Conservation (phyloP, 75 land plant genomes). For the Isoetes taiwanensis region DNA sequence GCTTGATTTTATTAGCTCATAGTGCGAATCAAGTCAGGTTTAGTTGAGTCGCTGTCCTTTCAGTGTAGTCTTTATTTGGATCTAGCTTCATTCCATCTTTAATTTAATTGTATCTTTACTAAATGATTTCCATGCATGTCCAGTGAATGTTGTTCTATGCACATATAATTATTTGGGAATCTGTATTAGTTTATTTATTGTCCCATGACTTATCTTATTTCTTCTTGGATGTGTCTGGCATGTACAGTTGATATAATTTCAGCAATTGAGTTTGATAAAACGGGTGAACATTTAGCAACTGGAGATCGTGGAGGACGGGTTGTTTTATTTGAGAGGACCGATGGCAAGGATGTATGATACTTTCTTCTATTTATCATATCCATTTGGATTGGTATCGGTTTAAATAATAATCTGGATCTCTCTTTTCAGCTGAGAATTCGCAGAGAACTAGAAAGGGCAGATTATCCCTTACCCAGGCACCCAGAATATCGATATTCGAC, state of each 20-base stretch:
- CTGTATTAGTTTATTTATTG: too few species aligned
- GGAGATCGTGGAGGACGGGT: constrained; percentile 82
- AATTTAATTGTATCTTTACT: too few species aligned
- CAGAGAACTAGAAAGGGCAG: constrained; percentile 47
- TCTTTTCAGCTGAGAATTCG: constrained; percentile 19
- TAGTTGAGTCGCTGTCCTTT: too few species aligned
- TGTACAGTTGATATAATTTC: constrained; percentile 34
- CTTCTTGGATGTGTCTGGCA: background rate
- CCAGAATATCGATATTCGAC: constrained; percentile 60
- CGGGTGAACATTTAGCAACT: constrained; percentile 55
- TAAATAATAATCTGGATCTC: background rate
- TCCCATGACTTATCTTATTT: constrained; percentile 3
- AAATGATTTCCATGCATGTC: too few species aligned
- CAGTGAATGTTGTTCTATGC: too few species aligned
- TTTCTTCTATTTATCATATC: background rate
- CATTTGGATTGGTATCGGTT: background rate
- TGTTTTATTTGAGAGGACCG: constrained; percentile 58
- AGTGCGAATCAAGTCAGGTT: too few species aligned
- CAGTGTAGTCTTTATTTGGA: too few species aligned
- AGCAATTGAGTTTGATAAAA: constrained; percentile 35
- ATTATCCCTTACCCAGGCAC: constrained; percentile 21
- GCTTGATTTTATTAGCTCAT: too few species aligned
- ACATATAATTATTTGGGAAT: too few species aligned
- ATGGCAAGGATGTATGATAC: constrained; percentile 41
- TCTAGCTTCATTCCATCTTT: too few species aligned